Percentiles rank a stretch among this genome's conserved stretches.
Evolutionary conservation across 352 stramenopile genomes (phyloP).

Genomic region (Phytophthora lateralis): DNA sequence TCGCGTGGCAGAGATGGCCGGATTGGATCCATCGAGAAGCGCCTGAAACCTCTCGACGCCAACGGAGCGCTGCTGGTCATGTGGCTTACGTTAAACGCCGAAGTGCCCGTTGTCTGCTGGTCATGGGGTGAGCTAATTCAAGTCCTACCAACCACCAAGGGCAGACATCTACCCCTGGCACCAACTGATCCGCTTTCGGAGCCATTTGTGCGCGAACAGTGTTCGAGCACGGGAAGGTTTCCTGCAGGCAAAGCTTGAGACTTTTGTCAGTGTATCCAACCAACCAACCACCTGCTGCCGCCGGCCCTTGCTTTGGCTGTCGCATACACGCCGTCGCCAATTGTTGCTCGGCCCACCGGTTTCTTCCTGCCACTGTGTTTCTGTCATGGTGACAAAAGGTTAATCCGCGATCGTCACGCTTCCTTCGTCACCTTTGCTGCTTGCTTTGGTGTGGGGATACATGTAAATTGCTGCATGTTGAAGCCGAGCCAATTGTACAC

Average conservation of each 20-base stretch:
- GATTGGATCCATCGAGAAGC: conserved; percentile 21
- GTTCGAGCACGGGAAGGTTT: not conserved
- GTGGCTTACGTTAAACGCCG: conserved; percentile 6
- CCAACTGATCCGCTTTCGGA: not conserved
- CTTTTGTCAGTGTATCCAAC: conserved; percentile 17
- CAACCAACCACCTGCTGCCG: conserved; percentile 19
- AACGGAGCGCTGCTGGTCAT: not conserved
- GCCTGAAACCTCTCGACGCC: not conserved
- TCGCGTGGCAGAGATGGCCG: conserved; percentile 32
- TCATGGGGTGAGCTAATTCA: not conserved
- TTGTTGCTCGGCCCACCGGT: conserved; percentile 1
- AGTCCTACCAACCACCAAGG: not conserved
- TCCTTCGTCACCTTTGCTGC: not conserved
- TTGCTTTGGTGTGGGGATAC: too few relatives aligned
- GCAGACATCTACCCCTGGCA: not conserved
- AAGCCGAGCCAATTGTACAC: not conserved
- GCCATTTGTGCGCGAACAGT: not conserved
- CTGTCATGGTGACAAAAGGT: not conserved
- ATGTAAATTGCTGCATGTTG: not conserved
- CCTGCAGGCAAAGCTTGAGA: not conserved
- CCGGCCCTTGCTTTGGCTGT: conserved; percentile 14
- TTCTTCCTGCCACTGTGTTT: not conserved
- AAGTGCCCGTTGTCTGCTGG: conserved; percentile 3
- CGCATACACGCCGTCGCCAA: conserved; percentile 17
- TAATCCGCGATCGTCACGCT: not conserved